These are phyloP conservation scores for Pythium monospermum DNA, from an alignment of 352 stramenopile genomes.

Conservation along the genomic window DNA sequence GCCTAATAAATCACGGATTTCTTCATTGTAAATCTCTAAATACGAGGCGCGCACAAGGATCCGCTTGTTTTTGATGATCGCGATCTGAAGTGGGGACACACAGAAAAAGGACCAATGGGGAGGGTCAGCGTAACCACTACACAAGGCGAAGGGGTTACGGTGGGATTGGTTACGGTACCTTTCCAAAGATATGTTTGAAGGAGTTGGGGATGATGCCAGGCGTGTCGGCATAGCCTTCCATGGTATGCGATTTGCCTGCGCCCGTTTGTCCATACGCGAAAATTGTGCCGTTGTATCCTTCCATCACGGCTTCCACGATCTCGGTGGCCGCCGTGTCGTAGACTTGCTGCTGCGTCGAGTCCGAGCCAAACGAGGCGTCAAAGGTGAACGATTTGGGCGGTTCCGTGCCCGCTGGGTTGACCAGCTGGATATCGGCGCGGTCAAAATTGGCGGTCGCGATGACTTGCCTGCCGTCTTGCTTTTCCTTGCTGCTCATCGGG, in stretches of 20 bases:
- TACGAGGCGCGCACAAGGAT: slow-evolving; percentile 95
- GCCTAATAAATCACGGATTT: slow-evolving; percentile 94
- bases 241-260: slow-evolving; percentile 87
- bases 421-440: slow-evolving; percentile 84
- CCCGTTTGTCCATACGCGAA: slow-evolving; percentile 90
- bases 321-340: slow-evolving; percentile 87
- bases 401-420: slow-evolving; percentile 80
- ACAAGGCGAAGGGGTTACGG: too few species aligned
- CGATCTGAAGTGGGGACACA: too few species aligned
- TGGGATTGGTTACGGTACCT: too few species aligned
- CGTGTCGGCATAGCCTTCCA: slow-evolving; percentile 78
- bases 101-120: too few species aligned
- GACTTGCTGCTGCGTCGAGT: slow-evolving; percentile 92
- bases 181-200: slow-evolving; percentile 90
- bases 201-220: slow-evolving; percentile 88
- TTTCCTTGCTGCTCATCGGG: slow-evolving; percentile 93
- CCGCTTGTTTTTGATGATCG: slow-evolving; percentile 89
- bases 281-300: slow-evolving; percentile 92
- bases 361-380: slow-evolving; percentile 93
- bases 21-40: slow-evolving; percentile 98
- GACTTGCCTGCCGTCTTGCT: slow-evolving; percentile 87
- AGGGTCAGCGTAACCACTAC: too few species aligned
- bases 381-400: slow-evolving; percentile 96
- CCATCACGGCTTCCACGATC: slow-evolving; percentile 90
- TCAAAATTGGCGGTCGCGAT: slow-evolving; percentile 88